These are phyloP conservation scores for Cryphonectria nitschkei DNA, from an alignment of 2,329 filamentous ascomycete species.

Conservation along the genomic window DNA sequence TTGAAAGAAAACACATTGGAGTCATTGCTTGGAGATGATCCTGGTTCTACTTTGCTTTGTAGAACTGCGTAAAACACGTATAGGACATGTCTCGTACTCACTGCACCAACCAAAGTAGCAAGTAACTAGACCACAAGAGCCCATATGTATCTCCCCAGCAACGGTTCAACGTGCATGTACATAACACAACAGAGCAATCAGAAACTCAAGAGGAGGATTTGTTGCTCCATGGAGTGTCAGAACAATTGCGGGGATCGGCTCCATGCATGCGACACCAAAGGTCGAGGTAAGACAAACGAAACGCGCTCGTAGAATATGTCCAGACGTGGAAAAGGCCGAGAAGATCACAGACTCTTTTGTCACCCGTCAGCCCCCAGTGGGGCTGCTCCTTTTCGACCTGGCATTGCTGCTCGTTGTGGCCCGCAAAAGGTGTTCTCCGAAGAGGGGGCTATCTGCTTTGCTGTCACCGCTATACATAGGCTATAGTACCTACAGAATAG, in stretches of 20 bases:
- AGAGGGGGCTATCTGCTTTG: not conserved
- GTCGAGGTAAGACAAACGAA: not conserved
- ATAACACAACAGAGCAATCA: not conserved
- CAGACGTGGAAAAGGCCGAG: not conserved
- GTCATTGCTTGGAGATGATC: too few species aligned
- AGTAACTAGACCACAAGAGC: too few species aligned
- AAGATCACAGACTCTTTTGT: not conserved
- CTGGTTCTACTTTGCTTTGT: too few species aligned
- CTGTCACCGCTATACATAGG: not conserved
- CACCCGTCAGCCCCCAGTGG: not conserved
- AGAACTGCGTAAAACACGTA: too few species aligned
- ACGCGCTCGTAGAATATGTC: not conserved
- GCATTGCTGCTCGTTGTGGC: not conserved
- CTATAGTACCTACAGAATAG: not conserved
- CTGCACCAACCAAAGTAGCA: too few species aligned
- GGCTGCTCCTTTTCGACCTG: not conserved
- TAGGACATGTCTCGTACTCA: too few species aligned
- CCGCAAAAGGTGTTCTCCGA: not conserved
- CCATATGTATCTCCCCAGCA: too few species aligned
- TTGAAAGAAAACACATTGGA: too few species aligned
- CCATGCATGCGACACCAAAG: not conserved
- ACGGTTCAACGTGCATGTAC: too few species aligned
- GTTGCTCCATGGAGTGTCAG: too few species aligned
- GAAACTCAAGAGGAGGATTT: not conserved
- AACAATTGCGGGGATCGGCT: too few species aligned